Evolutionary conservation across 192 early-diverging fungal genomes (phyloP).

Genomic region (Backusella parvicylindrica): DNA sequence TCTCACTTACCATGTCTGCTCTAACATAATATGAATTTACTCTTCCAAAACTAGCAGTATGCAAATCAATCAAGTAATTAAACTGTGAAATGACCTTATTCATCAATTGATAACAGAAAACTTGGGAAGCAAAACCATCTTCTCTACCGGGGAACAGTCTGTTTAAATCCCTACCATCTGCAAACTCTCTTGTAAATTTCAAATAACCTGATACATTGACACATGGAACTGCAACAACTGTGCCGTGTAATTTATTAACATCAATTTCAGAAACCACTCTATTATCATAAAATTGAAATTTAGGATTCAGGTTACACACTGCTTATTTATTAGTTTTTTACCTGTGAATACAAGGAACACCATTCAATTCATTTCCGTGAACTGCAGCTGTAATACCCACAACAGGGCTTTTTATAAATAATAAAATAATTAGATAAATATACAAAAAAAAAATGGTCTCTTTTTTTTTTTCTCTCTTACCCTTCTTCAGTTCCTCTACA

Average conservation of each 20-base stretch:
- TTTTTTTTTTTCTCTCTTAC: slow-evolving; percentile 9
- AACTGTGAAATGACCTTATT: slow-evolving; percentile 77
- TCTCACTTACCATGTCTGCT: slow-evolving; percentile 59
- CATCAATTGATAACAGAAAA: slow-evolving; percentile 81
- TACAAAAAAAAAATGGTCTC: neutral
- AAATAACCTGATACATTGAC: slow-evolving; percentile 85
- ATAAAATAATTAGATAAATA: neutral
- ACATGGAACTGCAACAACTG: slow-evolving; percentile 86
- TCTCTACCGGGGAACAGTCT: slow-evolving; percentile 75
- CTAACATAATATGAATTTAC: slow-evolving; percentile 88
- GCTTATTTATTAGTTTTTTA: neutral
- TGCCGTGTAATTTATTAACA: slow-evolving; percentile 69
- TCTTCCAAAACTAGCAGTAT: slow-evolving; percentile 83
- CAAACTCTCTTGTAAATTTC: slow-evolving; percentile 74
- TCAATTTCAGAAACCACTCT: slow-evolving; percentile 74
- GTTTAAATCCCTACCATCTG: slow-evolving; percentile 87
- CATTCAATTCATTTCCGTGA: slow-evolving; percentile 92
- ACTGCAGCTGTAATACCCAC: slow-evolving; percentile 71
- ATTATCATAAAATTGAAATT: neutral
- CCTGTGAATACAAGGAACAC: slow-evolving; percentile 86
- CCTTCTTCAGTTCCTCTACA: slow-evolving; percentile 34
- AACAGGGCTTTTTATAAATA: slow-evolving; percentile 14
- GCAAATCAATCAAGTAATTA: slow-evolving; percentile 83
- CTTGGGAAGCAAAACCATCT: slow-evolving; percentile 74
- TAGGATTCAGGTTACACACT: neutral